Evolutionary conservation across 1,284 basidiomycete genomes (phyloP).

Genomic region (Crocinoboletus sp.): DNA sequence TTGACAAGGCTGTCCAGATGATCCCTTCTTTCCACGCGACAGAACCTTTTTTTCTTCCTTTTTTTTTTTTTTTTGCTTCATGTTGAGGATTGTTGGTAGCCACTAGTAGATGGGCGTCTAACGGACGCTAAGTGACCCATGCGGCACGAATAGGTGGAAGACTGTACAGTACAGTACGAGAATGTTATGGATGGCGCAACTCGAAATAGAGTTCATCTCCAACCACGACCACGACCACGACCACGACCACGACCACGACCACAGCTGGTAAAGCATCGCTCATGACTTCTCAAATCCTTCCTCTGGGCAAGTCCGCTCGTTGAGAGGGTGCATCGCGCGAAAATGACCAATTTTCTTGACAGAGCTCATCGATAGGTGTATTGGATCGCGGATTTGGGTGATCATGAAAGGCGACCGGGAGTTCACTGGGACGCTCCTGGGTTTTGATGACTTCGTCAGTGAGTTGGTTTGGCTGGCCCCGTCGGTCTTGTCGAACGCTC

Average conservation of each 20-base stretch:
- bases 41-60: too few species aligned
- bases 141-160: constrained; percentile 17
- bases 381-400: constrained; percentile 93
- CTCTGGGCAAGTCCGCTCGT: constrained; percentile 35
- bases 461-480: constrained; percentile 42
- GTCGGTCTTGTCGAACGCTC: not conserved
- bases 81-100: constrained; percentile 20
- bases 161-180: constrained; percentile 13
- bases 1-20: constrained; percentile 10
- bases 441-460: constrained; percentile 99
- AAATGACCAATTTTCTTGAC: constrained; percentile 3
- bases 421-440: constrained; percentile 93
- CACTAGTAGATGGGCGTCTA: constrained; percentile 27
- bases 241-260: too few species aligned
- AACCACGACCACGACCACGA: too few species aligned
- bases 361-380: constrained; percentile 95
- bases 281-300: constrained; percentile 68
- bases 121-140: constrained; percentile 28
- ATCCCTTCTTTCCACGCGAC: constrained; percentile 11
- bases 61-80: constrained; percentile 18
- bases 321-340: not conserved
- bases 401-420: constrained; percentile 96
- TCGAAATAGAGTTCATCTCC: too few species aligned
- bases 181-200: too few species aligned
- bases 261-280: not conserved